Evolutionary conservation across 208 protist species (phyloP), one percentile per base, ranked within the genome.

Genomic region (Balamuthia mandrillaris): DNA sequence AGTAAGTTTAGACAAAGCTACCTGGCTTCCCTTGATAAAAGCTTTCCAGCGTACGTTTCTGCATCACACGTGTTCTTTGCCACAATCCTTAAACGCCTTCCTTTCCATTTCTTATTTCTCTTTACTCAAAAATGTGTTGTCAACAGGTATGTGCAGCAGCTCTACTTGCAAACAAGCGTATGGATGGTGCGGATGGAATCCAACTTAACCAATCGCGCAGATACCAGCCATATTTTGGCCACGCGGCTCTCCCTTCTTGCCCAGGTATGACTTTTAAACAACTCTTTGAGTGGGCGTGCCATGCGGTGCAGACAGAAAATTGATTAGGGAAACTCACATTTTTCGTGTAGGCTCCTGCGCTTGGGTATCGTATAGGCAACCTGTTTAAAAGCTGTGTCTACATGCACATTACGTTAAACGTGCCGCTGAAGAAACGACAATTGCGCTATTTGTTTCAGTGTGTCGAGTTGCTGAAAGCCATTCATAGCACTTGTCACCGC

Each of bases 391-490:
- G 92, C 33, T 84, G 94, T 14, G 88, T 97, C 27, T 72, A 88
- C 41, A 74, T 97, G 16, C 95, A 97, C 84, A 90, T 96, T 63
- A 52, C 42, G 37, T 54, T 91, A 9, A 89, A 89, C 44, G 90
- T 88, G 0, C 88, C 93, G 41, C 79, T 98, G 21, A 90, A 89
- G 1, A 24, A 92, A 39, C 70, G 87, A 4, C 82, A 94, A 44
- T 92, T 97, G 37, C 52, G 66, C 27, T 72, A 89, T 37, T 78
- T 97, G 18, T 92, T 93, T 41, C 87, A 92, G 18, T 92, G 91
- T 12, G 86, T 96, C 2, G 91, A 97, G 86, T 84, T 97, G 87
- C 88, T 97, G 6, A 95, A 96, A 86, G 91, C 94, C 65, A 95
- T 98, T 10, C 88, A 95, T 12, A 63, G 84, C 21, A 95, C 94